Conservation (phyloP, 257 asterid genomes). For the Fraxinus excelsior region DNA sequence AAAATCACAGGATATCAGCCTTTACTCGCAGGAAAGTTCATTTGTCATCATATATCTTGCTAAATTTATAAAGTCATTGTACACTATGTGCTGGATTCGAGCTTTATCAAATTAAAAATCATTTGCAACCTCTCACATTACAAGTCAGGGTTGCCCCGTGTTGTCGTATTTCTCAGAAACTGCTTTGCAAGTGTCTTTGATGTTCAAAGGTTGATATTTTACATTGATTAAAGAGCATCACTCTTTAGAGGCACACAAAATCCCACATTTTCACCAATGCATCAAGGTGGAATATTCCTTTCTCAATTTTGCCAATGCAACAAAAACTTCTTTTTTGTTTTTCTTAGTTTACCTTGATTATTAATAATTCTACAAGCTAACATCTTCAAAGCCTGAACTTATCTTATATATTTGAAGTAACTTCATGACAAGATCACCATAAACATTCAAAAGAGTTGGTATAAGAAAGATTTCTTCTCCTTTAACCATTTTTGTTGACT, state of each 20-base stretch:
- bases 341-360: background rate
- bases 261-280: constrained; percentile 3
- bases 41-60: background rate
- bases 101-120: background rate
- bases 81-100: background rate
- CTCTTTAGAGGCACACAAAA: background rate
- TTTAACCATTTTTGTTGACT: background rate
- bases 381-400: background rate
- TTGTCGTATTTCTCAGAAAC: background rate
- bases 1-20: background rate
- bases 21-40: background rate
- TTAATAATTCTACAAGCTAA: background rate
- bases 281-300: background rate
- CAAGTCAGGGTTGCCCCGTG: too few species aligned
- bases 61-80: background rate
- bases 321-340: background rate
- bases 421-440: background rate
- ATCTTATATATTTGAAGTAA: background rate
- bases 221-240: constrained; percentile 1
- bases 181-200: background rate
- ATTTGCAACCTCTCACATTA: background rate
- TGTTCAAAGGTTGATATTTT: background rate
- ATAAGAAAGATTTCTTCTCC: background rate
- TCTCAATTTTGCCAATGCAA: background rate
- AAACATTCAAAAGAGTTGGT: background rate